Evolutionary conservation across 2,329 filamentous ascomycete genomes (phyloP), one percentile per base, ranked within the genome.

Genomic region (Stagonosporopsis chrysanthemi): DNA sequence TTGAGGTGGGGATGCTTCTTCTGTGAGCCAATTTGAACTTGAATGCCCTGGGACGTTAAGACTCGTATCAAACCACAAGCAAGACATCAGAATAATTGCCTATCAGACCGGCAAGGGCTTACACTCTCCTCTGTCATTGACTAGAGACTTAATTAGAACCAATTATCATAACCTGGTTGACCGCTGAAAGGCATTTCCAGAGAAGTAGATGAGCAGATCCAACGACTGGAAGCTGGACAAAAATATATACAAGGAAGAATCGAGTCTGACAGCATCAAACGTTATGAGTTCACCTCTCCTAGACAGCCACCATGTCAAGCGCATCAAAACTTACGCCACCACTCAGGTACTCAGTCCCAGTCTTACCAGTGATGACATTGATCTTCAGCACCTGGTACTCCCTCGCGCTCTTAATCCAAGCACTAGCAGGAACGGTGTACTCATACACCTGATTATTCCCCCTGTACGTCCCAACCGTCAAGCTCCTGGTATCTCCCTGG

Each of bases 401-500:
- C 15, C 57, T 57, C 12, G 58, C 35, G 19, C 61, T 64, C 51
- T 65, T 56, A 1, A 56, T 40, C 65, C 65, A 68, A 1, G 67
- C 67, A 23, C 59, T 65, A n/a, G 61, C 60, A 11, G 67, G 65
- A 5, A 69, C 62, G 42, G 58, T 63, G 45, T 51, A 69, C 43
- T 68, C 64, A 28, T 68, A 68, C 9, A 68, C 50, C 8, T 62
- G 61, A 15, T 69, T 69, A 23, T 68, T 69, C 5, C 65, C 65
- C 6, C 66, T 58, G 45, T 69, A 69, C 0, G 66, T 69, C 8
- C 65, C 64, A 22, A 69, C 64, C 9, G 64, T 68, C 50, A 67
- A 46, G 19, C 57, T 62, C 19, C 64, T 56, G 0, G 65, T 68
- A 41, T 66, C 64, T 1, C 60, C 65, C 36, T 68, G 65, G 0